Base-by-base conservation (phyloP, 192 early-diverging fungal species). In the Coemansia sp. region DNA sequence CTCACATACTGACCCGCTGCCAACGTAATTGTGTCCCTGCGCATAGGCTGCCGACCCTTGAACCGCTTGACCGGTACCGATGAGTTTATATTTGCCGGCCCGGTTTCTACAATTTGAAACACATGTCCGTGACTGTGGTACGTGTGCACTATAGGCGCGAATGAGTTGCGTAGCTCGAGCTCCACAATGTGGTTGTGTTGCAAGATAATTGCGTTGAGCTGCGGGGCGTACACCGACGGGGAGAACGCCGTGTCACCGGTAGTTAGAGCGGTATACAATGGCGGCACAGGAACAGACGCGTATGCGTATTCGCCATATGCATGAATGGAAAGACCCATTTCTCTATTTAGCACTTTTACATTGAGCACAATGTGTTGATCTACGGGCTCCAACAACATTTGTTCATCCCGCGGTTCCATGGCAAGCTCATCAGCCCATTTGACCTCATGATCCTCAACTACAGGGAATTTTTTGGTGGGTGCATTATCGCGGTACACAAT, bases 121-220 rank as follows among this genome's bases (percentile, higher is more conserved):
- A 63, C 68, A 61, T 94, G 90, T 6, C 92, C 92, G 76, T 95
- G 93, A 15, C 93, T 76, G 77, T 95, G 93, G 74, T 93, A 77
- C 50, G 85, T 67, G 49, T 95, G 94, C 43, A 75, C 72, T 56
- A 88, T 86, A 29, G 69, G 61, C 65, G 89, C 88, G 17, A 83
- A 63, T 68, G 29, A 32, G 29, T 94, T 95, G 70, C 84, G 85
- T 52, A 94, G 81, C 15, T 84, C 73, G 45, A 94, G 72, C 68
- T 94, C 87, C 25, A 90, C 60, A 27, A 84, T 79, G 5, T 89
- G 68, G 64, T 84, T 54, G 65, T 92, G 85, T 11, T 83, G 69
- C n/a, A 91, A 53, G 14, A 92, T 81, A 54, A 81, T 58, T 1
- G 88, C 79, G 24, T 86, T 67, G 6, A 85, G 78, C 63, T 87